Evolutionary conservation across 192 early-diverging fungal genomes (phyloP).

Genomic region (Neocallimastix lanati): DNA sequence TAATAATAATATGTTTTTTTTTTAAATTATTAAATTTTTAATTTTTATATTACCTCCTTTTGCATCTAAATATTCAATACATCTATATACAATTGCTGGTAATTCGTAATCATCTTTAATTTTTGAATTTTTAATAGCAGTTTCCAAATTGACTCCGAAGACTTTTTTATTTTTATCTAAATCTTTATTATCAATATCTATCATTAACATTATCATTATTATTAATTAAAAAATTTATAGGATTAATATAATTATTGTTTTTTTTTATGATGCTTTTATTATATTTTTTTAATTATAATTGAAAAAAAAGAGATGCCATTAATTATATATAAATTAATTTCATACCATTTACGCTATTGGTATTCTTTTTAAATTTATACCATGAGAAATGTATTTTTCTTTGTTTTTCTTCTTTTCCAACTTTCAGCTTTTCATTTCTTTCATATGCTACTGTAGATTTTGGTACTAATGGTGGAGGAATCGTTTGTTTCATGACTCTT

Average conservation of each 20-base stretch:
- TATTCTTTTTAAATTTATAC: background rate
- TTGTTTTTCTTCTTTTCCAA: background rate
- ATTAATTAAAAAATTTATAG: too few relatives aligned
- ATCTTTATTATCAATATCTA: too few relatives aligned
- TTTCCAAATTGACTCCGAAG: conserved; percentile 75
- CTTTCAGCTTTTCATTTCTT: background rate
- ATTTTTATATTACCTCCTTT: conserved; percentile 46
- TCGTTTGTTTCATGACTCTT: conserved; percentile 23
- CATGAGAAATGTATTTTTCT: background rate
- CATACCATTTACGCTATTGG: too few relatives aligned
- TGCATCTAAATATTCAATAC: conserved; percentile 88
- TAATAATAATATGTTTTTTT: too few relatives aligned
- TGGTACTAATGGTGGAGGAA: conserved; percentile 7
- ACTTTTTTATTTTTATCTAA: conserved; percentile 12
- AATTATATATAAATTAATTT: too few relatives aligned
- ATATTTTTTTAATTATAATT: too few relatives aligned
- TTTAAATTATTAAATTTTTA: too few relatives aligned
- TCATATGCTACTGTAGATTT: background rate
- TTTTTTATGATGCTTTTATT: too few relatives aligned
- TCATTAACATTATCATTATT: too few relatives aligned
- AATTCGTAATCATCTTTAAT: conserved; percentile 62
- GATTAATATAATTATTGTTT: too few relatives aligned
- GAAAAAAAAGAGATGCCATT: too few relatives aligned
- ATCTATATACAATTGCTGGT: conserved; percentile 84
- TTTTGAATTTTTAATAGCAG: conserved; percentile 48